Evolutionary conservation across 352 stramenopile species (phyloP).

Genomic region (Hyaloperonospora arabidopsidis): DNA sequence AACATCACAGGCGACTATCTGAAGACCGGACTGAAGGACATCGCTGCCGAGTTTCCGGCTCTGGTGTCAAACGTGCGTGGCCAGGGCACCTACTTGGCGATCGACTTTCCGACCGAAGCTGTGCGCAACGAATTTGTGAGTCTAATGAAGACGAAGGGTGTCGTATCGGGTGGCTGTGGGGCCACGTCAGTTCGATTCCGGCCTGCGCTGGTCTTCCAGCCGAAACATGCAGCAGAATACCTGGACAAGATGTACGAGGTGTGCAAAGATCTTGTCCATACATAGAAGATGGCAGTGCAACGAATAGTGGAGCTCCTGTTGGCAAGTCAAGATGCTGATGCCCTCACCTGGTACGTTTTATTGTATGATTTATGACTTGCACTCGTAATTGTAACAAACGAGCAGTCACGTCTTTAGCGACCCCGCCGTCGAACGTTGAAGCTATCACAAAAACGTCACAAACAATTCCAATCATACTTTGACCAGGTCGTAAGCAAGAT

Average conservation of each 20-base stretch:
- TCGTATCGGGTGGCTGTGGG: constrained; percentile 62
- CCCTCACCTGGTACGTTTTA: too few relatives aligned
- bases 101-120: constrained; percentile 60
- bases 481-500: too few relatives aligned
- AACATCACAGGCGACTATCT: constrained; percentile 61
- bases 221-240: constrained; percentile 63
- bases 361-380: too few relatives aligned
- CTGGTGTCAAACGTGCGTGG: constrained; percentile 69
- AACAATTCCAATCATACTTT: too few relatives aligned
- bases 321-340: not conserved
- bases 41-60: constrained; percentile 43
- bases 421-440: too few relatives aligned
- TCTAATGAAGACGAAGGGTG: constrained; percentile 49
- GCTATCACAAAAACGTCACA: too few relatives aligned
- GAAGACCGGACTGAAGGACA: constrained; percentile 38
- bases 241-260: constrained; percentile 61
- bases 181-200: constrained; percentile 67
- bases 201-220: constrained; percentile 69
- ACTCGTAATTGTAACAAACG: too few relatives aligned
- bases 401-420: too few relatives aligned
- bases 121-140: constrained; percentile 57
- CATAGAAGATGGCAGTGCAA: constrained; percentile 6
- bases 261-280: constrained; percentile 26
- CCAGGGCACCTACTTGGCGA: constrained; percentile 71
- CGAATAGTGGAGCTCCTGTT: not conserved